phyloP scores from a whole-genome alignment of 495 filamentous ascomycete species.

The Extremus antarcticus region DNA sequence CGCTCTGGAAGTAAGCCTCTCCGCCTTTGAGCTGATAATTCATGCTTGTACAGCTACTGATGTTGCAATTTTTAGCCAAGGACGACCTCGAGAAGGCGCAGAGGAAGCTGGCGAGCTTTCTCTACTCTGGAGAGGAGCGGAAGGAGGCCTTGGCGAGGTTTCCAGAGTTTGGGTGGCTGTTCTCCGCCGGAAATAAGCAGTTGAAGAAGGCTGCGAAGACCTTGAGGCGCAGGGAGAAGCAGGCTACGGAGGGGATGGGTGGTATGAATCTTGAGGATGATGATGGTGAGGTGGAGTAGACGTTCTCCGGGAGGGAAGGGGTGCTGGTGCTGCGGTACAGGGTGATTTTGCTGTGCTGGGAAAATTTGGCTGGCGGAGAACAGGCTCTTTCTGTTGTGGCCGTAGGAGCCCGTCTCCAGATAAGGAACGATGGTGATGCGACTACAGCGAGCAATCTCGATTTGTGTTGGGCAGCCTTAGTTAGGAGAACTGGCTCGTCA shows the following conservation, averaged over 20 bases:
- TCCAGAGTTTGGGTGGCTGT: not conserved
- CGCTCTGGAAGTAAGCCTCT: not conserved
- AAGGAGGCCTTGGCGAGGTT: not conserved
- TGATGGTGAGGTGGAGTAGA: not conserved
- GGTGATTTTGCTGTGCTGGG: too few species aligned
- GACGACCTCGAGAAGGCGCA: not conserved
- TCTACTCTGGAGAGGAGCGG: not conserved
- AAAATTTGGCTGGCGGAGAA: too few species aligned
- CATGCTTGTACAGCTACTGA: not conserved
- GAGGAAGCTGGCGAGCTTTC: not conserved
- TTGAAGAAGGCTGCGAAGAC: not conserved
- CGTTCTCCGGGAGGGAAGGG: too few species aligned
- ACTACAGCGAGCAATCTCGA: too few species aligned
- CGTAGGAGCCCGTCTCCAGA: too few species aligned
- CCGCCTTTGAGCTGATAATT: not conserved
- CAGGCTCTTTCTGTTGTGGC: too few species aligned
- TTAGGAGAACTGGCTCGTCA: too few species aligned
- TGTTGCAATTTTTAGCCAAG: not conserved
- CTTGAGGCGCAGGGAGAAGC: not conserved
- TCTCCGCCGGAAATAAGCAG: not conserved
- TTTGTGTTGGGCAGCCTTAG: too few species aligned
- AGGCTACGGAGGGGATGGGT: not conserved
- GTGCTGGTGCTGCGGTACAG: too few species aligned
- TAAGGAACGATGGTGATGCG: too few species aligned
- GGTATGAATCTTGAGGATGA: not conserved